phyloP scores from a whole-genome alignment of 306 rosid species.

The Gastrolobium villosum region DNA sequence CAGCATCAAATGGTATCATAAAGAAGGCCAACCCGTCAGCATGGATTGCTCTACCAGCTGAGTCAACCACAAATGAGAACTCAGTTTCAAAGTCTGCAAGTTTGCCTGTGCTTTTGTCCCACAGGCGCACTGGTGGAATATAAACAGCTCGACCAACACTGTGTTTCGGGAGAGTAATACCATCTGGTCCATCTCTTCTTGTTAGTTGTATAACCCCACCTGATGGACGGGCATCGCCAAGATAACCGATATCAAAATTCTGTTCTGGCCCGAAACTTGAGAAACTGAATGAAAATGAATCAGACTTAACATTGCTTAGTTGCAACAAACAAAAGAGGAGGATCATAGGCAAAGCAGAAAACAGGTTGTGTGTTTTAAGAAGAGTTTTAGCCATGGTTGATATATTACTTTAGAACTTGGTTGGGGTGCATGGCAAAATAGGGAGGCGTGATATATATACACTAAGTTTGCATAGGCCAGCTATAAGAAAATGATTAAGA shows the following conservation, averaged over 20 bases:
- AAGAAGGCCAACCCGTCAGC: conserved; percentile 71
- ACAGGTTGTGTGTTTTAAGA: background rate
- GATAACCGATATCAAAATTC: background rate
- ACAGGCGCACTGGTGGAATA: background rate
- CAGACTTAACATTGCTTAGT: conserved; percentile 3
- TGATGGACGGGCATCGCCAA: conserved; percentile 10
- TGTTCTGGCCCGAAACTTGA: background rate
- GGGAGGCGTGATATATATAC: background rate
- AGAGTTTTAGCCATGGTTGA: conserved; percentile 12
- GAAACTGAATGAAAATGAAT: conserved; percentile 38
- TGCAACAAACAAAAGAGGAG: background rate
- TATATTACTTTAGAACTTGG: background rate
- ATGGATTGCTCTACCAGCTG: background rate
- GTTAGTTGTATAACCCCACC: conserved; percentile 26
- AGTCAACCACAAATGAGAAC: background rate
- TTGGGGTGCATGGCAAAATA: background rate
- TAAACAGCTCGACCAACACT: conserved; percentile 12
- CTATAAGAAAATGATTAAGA: background rate
- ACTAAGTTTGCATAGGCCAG: background rate
- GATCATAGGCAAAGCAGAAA: background rate
- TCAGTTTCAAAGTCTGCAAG: background rate
- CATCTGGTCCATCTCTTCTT: conserved; percentile 1
- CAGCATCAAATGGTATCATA: conserved; percentile 52
- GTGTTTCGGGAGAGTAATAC: background rate
- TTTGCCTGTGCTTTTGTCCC: background rate